Conservation (phyloP, 2,329 filamentous ascomycete species). For the Cadophora gregata region DNA sequence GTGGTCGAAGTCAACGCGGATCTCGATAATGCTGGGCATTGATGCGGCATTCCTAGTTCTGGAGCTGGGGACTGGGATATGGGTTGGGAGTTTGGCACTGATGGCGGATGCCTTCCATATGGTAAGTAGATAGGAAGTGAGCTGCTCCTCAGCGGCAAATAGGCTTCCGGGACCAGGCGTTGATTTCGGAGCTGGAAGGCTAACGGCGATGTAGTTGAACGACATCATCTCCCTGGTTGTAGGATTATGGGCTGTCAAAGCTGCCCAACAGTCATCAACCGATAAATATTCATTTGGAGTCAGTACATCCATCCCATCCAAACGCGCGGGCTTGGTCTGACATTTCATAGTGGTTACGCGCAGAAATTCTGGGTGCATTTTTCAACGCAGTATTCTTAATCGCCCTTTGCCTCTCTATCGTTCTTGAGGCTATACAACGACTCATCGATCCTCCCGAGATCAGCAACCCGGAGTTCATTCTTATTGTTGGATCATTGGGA, state of each 20-base stretch:
- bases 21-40: constrained; percentile 90
- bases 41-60: constrained; percentile 89
- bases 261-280: constrained; percentile 82
- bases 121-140: constrained; percentile 56
- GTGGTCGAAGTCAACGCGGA: constrained; percentile 91
- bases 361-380: constrained; percentile 93
- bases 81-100: constrained; percentile 88
- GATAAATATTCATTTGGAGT: constrained; percentile 96
- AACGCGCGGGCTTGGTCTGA: constrained; percentile 33
- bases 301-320: constrained; percentile 47
- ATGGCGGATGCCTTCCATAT: constrained; percentile 99
- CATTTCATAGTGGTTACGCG: constrained; percentile 80
- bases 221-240: constrained; percentile 95
- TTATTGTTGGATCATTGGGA: constrained; percentile 86
- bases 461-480: constrained; percentile 81
- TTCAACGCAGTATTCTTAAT: constrained; percentile 98
- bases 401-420: constrained; percentile 93
- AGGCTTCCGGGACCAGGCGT: neutral
- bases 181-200: constrained; percentile 9
- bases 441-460: constrained; percentile 92
- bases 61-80: constrained; percentile 84
- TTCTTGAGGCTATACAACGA: constrained; percentile 91
- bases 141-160: neutral
- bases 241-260: constrained; percentile 92
- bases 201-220: constrained; percentile 70